A percentile compares a stretch with the other conserved stretches of the same genome.
phyloP scores from a whole-genome alignment of 768 basidiomycete genomes.

The Pulveroboletus ravenelii region DNA sequence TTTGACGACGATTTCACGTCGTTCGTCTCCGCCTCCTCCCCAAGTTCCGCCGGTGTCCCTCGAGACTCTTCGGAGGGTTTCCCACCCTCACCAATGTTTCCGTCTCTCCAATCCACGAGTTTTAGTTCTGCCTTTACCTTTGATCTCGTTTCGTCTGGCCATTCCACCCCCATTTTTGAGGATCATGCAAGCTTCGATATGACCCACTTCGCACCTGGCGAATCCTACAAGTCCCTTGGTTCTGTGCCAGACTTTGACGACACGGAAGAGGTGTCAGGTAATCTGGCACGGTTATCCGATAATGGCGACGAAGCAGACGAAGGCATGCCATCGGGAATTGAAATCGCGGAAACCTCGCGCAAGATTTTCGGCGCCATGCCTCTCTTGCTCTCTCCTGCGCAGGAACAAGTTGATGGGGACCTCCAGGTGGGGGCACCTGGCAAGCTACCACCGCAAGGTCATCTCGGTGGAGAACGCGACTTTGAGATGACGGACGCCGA shows the following conservation, averaged over 20 bases:
- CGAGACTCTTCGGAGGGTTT: neutral
- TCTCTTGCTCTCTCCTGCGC: constrained; percentile 14
- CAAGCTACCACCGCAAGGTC: constrained; percentile 28
- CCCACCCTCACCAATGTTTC: neutral
- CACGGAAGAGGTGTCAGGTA: constrained; percentile 31
- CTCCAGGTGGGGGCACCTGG: neutral
- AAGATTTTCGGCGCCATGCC: constrained; percentile 44
- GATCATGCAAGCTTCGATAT: constrained; percentile 14
- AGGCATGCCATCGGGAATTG: constrained; percentile 45
- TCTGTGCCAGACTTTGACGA: constrained; percentile 58
- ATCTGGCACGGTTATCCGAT: constrained; percentile 8
- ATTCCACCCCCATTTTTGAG: constrained; percentile 24
- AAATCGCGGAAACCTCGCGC: constrained; percentile 45
- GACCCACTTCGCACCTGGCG: constrained; percentile 16
- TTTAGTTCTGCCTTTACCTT: constrained; percentile 31
- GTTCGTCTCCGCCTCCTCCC: constrained; percentile 58
- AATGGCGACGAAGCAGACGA: constrained; percentile 8
- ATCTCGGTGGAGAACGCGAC: constrained; percentile 13
- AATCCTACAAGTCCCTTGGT: constrained; percentile 49
- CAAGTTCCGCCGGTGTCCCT: constrained; percentile 2
- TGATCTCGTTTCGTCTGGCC: constrained; percentile 16
- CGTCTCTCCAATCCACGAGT: constrained; percentile 12
- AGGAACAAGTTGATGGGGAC: constrained; percentile 7
- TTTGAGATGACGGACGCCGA: constrained; percentile 34
- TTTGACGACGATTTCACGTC: constrained; percentile 82